Percentiles rank a stretch among this genome's conserved stretches.
Evolutionary conservation across 208 protist species (phyloP).

Genomic region (Herpetomonas tarakana): DNA sequence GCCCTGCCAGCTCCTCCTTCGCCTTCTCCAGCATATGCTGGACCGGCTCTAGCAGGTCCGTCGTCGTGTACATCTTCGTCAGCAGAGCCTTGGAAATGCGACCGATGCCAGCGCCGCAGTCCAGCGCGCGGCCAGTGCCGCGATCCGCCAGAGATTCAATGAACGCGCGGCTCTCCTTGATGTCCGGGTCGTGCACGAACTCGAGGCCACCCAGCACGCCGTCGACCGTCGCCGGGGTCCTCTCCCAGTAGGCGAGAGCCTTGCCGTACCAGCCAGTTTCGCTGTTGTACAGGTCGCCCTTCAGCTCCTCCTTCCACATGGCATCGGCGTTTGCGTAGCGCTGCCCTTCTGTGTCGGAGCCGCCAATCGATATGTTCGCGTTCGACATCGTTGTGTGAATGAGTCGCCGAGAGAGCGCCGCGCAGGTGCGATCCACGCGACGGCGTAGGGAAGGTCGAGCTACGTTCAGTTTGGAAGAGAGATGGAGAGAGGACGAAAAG

Average conservation of each 20-base stretch:
- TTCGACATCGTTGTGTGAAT: too few relatives aligned
- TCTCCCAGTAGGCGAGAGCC: slow-evolving; percentile 86
- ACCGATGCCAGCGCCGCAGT: slow-evolving; percentile 92
- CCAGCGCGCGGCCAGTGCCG: slow-evolving; percentile 66
- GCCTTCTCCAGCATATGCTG: slow-evolving; percentile 84
- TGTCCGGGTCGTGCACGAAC: slow-evolving; percentile 69
- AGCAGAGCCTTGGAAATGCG: slow-evolving; percentile 83
- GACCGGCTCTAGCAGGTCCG: slow-evolving; percentile 87
- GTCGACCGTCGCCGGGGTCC: slow-evolving; percentile 75
- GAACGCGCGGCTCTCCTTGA: slow-evolving; percentile 60
- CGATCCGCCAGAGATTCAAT: slow-evolving; percentile 55
- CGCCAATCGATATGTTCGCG: slow-evolving; percentile 29
- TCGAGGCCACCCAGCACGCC: slow-evolving; percentile 91
- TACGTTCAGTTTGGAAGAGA: too few relatives aligned
- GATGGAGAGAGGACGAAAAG: too few relatives aligned
- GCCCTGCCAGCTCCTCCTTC: slow-evolving; percentile 68
- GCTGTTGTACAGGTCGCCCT: slow-evolving; percentile 68
- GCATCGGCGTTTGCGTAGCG: slow-evolving; percentile 52
- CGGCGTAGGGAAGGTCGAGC: too few relatives aligned
- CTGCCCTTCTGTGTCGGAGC: slow-evolving; percentile 60
- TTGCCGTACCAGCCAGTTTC: slow-evolving; percentile 88
- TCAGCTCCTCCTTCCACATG: slow-evolving; percentile 72
- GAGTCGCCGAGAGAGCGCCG: too few relatives aligned
- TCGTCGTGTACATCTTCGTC: slow-evolving; percentile 50
- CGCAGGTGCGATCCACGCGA: too few relatives aligned